Evolutionary conservation across 352 stramenopile species (phyloP).

Genomic region (Phytopythium oedochilum): DNA sequence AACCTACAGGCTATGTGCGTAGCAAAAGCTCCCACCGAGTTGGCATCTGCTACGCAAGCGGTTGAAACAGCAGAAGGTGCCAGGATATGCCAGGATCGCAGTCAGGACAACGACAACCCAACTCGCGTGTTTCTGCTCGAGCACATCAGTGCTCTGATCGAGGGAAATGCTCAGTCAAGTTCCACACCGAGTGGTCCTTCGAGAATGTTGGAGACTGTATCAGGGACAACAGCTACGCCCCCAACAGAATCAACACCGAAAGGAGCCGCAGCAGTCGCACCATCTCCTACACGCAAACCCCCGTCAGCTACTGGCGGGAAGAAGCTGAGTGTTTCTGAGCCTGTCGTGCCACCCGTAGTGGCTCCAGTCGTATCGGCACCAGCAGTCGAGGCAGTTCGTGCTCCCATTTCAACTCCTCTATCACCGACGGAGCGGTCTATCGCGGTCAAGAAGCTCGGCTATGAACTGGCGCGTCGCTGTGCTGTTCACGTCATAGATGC

Average conservation of each 20-base stretch:
- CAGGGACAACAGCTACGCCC: background rate
- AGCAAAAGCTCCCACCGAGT: background rate
- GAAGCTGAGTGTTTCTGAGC: conserved; percentile 1
- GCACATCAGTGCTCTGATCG: conserved; percentile 16
- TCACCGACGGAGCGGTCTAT: background rate
- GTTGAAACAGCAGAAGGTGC: conserved; percentile 1
- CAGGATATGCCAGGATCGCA: background rate
- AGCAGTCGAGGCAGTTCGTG: background rate
- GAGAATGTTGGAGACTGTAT: background rate
- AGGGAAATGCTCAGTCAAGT: background rate
- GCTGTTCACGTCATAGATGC: background rate
- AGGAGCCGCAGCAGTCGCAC: background rate
- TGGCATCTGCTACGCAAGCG: background rate
- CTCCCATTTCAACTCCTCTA: background rate
- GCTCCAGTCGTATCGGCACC: background rate
- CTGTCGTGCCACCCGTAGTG: background rate
- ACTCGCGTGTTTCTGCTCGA: conserved; percentile 40
- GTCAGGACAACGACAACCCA: background rate
- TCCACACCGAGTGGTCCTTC: background rate
- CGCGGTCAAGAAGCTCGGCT: background rate
- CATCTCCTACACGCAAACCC: conserved; percentile 3
- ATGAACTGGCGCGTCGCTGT: background rate
- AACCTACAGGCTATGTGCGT: background rate
- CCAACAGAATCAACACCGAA: background rate
- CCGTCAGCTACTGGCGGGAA: background rate